These are phyloP conservation scores for Aspergillus udagawae DNA, from an alignment of 2,329 filamentous ascomycete species.

Conservation along the genomic window DNA sequence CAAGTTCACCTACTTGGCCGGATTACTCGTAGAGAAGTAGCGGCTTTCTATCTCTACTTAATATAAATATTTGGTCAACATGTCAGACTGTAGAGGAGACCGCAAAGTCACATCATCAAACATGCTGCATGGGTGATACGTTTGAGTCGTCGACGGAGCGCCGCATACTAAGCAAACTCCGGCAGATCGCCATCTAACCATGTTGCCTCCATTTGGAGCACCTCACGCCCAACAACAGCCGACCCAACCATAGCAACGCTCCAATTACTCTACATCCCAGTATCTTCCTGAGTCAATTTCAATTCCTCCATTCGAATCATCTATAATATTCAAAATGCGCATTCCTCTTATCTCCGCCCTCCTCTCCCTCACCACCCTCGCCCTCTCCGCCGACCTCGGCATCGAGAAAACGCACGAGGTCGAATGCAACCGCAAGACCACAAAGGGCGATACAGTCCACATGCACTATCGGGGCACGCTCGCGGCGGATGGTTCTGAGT, in stretches of 20 bases:
- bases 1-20: not conserved
- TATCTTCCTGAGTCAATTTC: not conserved
- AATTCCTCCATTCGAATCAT: not conserved
- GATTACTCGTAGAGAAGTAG: not conserved
- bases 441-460: conserved; percentile 71
- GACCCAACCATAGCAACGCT: not conserved
- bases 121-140: not conserved
- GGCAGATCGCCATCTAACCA: not conserved
- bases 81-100: not conserved
- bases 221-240: not conserved
- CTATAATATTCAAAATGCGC: conserved; percentile 37
- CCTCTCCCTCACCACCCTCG: conserved; percentile 42
- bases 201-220: not conserved
- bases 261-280: not conserved
- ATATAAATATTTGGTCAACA: not conserved
- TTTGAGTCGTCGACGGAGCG: not conserved
- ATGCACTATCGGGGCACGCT: conserved; percentile 90
- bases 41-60: not conserved
- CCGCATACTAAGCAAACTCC: not conserved
- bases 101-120: not conserved
- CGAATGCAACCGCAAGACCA: conserved; percentile 74
- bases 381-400: conserved; percentile 56
- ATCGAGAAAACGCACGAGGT: conserved; percentile 72
- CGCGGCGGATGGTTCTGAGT: conserved; percentile 67
- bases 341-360: conserved; percentile 38